Evolutionary conservation across 2,329 filamentous ascomycete species (phyloP), one percentile per base, ranked within the genome.

Genomic region (Bipolaris cookei): DNA sequence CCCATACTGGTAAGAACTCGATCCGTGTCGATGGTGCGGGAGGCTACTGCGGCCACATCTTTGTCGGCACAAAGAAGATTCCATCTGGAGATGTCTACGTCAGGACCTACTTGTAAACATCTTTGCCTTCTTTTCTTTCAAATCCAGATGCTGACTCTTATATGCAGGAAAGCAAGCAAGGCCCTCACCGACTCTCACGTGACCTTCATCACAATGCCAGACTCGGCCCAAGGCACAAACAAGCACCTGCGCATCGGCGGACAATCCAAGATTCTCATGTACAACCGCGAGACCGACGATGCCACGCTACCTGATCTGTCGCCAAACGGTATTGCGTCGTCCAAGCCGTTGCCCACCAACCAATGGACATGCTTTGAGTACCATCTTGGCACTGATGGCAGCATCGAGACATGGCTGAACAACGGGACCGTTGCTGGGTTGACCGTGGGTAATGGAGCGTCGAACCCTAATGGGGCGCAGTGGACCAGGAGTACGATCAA

Each of bases 1-100:
- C 82, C 0, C 83, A 86, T 66, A 69, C 65, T 11, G 73, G 73
- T 83, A 46, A 98, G 86, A 64, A 93, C 84, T 74, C 88, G 82
- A 74, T 99, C 95, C 2, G 93, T 90, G 72, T 87, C 72, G 72
- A 86, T 80, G 66, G 90, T 81, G 58, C 91, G 84, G 8, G 90
- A 86, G 14, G 86, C 5, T 75, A 69, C 56, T 75, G 73, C 48
- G 73, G 73, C 30, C 85, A 88, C 67, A 83, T 86, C 43, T 87
- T 87, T 74, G 83, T 88, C 56, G 85, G 85, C 56, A 87, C 85
- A 1, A 83, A 76, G 1, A 79, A 81, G 43, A 76, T 87, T 2
- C 85, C 85, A 0, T 79, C 69, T 49, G 84, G 85, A 2, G 82
- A 87, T 67, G 76, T 87, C 51, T 87, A 86, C 53, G 84, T 87